A percentile compares a stretch with the other conserved stretches of the same genome.
phyloP scores from a whole-genome alignment of 1,139 yeast genomes.

The Nematodospora anomalae region DNA sequence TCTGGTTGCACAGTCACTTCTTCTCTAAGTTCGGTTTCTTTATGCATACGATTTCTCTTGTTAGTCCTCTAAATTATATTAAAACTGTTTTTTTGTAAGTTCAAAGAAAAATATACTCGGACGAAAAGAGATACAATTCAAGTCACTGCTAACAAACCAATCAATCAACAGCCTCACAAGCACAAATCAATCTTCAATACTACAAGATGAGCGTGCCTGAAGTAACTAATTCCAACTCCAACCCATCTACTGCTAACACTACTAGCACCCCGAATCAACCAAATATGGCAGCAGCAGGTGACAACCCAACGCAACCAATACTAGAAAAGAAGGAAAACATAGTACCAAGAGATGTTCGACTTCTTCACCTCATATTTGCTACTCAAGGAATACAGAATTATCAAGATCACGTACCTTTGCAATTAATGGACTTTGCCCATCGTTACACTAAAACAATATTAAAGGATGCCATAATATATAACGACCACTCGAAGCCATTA shows the following conservation, averaged over 20 bases:
- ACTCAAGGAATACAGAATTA: conserved; percentile 90
- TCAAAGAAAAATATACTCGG: too few species aligned
- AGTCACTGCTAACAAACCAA: too few species aligned
- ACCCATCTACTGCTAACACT: conserved; percentile 1
- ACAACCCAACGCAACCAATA: conserved; percentile 7
- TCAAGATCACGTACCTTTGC: conserved; percentile 93
- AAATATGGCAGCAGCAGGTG: conserved; percentile 1
- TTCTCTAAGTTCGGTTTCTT: conserved; percentile 10
- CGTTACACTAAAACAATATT: conserved; percentile 82
- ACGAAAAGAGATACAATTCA: too few species aligned
- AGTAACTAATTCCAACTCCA: too few species aligned
- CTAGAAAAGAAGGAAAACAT: conserved; percentile 22
- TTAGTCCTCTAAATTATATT: too few species aligned
- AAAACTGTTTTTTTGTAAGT: too few species aligned
- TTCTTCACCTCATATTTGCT: conserved; percentile 86
- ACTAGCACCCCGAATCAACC: conserved; percentile 4
- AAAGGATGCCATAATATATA: conserved; percentile 84
- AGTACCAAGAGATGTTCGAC: conserved; percentile 86
- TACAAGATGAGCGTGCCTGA: too few species aligned
- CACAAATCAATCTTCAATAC: too few species aligned
- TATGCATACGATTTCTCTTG: background rate
- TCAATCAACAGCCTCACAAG: too few species aligned
- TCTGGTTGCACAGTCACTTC: conserved; percentile 31
- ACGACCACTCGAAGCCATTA: conserved; percentile 67
- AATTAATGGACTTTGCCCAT: conserved; percentile 94